These are phyloP conservation scores for Fusarium sp. DNA, from an alignment of 2,329 filamentous ascomycete genomes.

Conservation along the genomic window DNA sequence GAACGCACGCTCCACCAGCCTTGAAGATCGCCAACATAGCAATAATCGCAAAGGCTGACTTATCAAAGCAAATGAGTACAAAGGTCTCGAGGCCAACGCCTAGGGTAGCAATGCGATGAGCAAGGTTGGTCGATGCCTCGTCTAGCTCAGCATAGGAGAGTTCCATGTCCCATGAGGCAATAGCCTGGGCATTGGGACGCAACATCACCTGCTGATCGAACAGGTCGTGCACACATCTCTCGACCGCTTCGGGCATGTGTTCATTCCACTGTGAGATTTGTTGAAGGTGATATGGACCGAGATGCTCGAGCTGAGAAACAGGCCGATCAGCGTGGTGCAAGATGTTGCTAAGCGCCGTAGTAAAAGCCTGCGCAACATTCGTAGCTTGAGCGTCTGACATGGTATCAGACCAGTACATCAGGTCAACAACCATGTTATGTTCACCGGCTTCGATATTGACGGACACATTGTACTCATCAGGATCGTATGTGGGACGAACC, in stretches of 20 bases:
- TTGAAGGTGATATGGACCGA: neutral
- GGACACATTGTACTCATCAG: slow-evolving; percentile 40
- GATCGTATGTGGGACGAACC: slow-evolving; percentile 38
- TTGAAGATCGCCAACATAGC: slow-evolving; percentile 35
- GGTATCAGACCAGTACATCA: slow-evolving; percentile 42
- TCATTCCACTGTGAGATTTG: slow-evolving; percentile 28
- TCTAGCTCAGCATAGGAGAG: slow-evolving; percentile 39
- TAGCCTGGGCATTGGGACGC: slow-evolving; percentile 9
- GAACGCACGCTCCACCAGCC: slow-evolving; percentile 29
- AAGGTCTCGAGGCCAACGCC: slow-evolving; percentile 12
- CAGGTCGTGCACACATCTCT: slow-evolving; percentile 27
- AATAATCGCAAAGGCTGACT: slow-evolving; percentile 27
- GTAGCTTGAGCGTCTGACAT: slow-evolving; percentile 32
- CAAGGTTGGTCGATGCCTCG: slow-evolving; percentile 21
- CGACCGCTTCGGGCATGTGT: slow-evolving; percentile 5
- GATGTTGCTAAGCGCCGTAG: slow-evolving; percentile 34
- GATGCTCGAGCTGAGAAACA: slow-evolving; percentile 20
- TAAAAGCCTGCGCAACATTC: slow-evolving; percentile 35
- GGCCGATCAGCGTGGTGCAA: slow-evolving; percentile 16
- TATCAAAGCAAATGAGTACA: slow-evolving; percentile 34
- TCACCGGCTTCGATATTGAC: slow-evolving; percentile 39
- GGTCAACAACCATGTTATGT: slow-evolving; percentile 31
- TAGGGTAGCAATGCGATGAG: slow-evolving; percentile 1
- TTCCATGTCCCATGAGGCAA: slow-evolving; percentile 33
- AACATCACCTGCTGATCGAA: slow-evolving; percentile 11